Base-by-base conservation (phyloP, 2,329 filamentous ascomycete genomes). In the Penicillium concentricum region DNA sequence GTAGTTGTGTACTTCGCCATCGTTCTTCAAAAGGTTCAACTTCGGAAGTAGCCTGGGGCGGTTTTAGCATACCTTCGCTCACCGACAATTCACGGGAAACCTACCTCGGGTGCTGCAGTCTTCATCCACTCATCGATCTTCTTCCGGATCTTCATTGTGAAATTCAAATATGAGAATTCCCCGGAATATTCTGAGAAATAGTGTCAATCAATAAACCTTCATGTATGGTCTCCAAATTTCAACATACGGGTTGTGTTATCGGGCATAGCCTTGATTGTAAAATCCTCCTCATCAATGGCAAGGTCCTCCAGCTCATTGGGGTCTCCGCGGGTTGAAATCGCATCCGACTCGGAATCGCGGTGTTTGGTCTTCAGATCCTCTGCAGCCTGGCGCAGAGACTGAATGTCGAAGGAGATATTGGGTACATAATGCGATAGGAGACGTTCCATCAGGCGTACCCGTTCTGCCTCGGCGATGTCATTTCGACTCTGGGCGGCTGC, bases 341-440 rank as follows among this genome's bases (percentile, higher is more conserved):
- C 67, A 51, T 70, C 69, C 5, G 70, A 71, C 13, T 70, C 70
- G 1, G 69, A 69, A 26, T 68, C 67, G 9, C 68, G 69, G 46
- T 72, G 71, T 50, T 70, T 68, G 34, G 70, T 73, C 54, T 78
- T 74, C 7, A 81, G 63, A 13, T 79, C 73, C 24, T 79, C 75
- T 5, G 75, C 76, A 30, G 79, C 69, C 34, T 71, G 72, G 34
- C 75, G 76, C 37, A 82, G 67, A 5, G 73, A 76, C 26, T 73
- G 69, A 2, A 77, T 68, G 59, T 78, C 76, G 22, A 79, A 72
- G 24, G 70, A 71, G 57, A 77, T 70, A 43, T 78, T 74, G n/a
- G 79, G 79, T 38, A 76, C 69, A 61, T 78, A 80, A 54, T 82
- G 76, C 8, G 72, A 70, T n/a, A 82, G 68, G 38, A 82, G 73